These are phyloP conservation scores for Orbilia javanica DNA, from an alignment of 2,329 filamentous ascomycete genomes.

Conservation along the genomic window DNA sequence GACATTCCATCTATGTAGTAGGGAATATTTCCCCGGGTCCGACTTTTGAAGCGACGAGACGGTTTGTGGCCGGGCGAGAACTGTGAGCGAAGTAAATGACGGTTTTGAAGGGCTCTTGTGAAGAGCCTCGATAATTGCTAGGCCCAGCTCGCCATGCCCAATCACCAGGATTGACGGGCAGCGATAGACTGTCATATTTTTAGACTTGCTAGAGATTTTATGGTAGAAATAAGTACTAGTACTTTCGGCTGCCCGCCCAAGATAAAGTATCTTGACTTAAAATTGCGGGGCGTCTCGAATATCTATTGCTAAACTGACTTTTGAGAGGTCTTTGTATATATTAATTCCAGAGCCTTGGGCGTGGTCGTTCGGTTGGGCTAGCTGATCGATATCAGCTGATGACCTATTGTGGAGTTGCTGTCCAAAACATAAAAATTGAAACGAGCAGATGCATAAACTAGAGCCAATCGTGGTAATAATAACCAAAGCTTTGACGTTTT, in stretches of 20 bases:
- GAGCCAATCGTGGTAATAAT: not conserved
- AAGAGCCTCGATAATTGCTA: conserved; percentile 33
- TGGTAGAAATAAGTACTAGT: not conserved
- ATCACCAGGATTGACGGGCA: conserved; percentile 52
- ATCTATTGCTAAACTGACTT: not conserved
- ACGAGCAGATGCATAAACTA: not conserved
- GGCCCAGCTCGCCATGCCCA: conserved; percentile 50
- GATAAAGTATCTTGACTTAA: not conserved
- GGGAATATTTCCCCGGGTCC: conserved; percentile 48
- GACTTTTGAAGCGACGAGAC: conserved; percentile 42
- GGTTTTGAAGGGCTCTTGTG: conserved; percentile 26
- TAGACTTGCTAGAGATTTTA: not conserved
- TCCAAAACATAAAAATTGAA: not conserved
- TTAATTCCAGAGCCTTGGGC: not conserved
- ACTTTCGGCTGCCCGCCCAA: not conserved
- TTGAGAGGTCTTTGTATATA: not conserved
- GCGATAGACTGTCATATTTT: conserved; percentile 27
- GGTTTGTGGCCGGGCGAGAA: conserved; percentile 51
- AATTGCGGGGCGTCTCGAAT: not conserved
- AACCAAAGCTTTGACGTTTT: not conserved
- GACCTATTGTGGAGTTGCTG: not conserved
- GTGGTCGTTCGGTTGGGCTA: not conserved
- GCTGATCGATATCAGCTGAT: no score
- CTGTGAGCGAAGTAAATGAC: conserved; percentile 39
- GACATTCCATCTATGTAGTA: conserved; percentile 36